A percentile compares a stretch with the other conserved stretches of the same genome.
Conservation (phyloP, 1,284 basidiomycete species). For the Pseudozyma sp. region DNA sequence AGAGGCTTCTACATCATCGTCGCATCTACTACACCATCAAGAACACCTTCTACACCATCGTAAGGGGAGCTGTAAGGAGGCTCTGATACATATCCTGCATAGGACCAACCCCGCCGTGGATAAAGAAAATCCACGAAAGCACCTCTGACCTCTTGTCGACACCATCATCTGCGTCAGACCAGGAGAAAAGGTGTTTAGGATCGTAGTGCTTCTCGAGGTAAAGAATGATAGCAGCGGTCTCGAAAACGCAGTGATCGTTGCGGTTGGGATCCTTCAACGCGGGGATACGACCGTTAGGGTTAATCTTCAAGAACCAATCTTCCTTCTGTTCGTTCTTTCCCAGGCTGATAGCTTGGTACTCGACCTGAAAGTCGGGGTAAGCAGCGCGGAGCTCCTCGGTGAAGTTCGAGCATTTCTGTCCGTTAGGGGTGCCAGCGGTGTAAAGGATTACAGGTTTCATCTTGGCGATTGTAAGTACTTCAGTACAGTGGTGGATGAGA, state of each 20-base stretch:
- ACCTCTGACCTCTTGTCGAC: conserved; percentile 38
- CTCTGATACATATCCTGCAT: conserved; percentile 39
- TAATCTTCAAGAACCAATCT: conserved; percentile 58
- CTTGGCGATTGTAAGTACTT: not conserved
- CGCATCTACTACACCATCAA: no score
- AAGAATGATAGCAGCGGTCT: conserved; percentile 54
- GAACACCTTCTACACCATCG: no score
- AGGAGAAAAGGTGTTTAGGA: conserved; percentile 53
- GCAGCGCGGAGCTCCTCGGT: conserved; percentile 56
- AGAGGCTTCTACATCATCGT: no score
- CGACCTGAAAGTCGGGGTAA: conserved; percentile 47
- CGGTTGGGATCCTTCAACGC: conserved; percentile 53
- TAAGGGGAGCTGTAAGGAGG: no score
- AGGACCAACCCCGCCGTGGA: conserved; percentile 48
- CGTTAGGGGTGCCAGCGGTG: conserved; percentile 51
- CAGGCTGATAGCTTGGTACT: conserved; percentile 25
- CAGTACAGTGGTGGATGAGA: not conserved
- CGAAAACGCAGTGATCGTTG: conserved; percentile 47
- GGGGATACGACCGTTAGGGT: conserved; percentile 64
- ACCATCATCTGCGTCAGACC: conserved; percentile 41
- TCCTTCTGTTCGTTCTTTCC: conserved; percentile 59
- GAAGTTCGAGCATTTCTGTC: conserved; percentile 48
- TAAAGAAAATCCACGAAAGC: conserved; percentile 50
- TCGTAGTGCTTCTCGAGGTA: conserved; percentile 62
- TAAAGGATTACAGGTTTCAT: conserved; percentile 57